Evolutionary conservation across 2,329 filamentous ascomycete genomes (phyloP), one percentile per base, ranked within the genome.

Genomic region (Pseudopyricularia javanii): DNA sequence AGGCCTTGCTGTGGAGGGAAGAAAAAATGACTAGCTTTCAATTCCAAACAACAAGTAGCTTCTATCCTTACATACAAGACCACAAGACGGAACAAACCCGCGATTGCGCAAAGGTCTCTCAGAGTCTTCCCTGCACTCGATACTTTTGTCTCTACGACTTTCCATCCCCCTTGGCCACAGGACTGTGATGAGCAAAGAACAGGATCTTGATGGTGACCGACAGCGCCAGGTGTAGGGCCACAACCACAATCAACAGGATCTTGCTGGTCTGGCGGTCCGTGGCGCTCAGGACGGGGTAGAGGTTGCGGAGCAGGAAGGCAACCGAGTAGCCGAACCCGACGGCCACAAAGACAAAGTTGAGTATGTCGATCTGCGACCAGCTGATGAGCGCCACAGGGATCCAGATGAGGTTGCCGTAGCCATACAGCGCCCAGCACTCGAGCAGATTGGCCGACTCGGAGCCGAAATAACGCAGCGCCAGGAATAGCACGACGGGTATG

Each of bases 401-500:
- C 93, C 93, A 98, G 64, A 98, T 88, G 62, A 98, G 74, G 71
- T 98, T 98, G 54, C 86, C 82, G 74, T 98, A 98, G 53, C 93
- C 93, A 68, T 97, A 98, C 34, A 98, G 74, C 55, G 90, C 88
- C 83, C 88, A 91, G 74, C 90, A 95, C 73, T 98, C 93, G 59
- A 98, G 79, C 55, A 98, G 73, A 69, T 95, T 95, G 57, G 91
- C 91, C 54, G 83, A 87, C 66, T 95, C 90, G 68, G 88, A 93
- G 54, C 91, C 91, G 69, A 95, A 97, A 85, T 95, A 98, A 62
- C 87, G 88, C 59, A 98, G 75, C 59, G 88, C 86, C 20, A 84
- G 85, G 83, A 91, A 98, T 32, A 98, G 79, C 9, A 76, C 83
- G 57, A 95, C 73, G 3, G 93, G 93, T 54, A 98, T 82, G 57